Base-by-base conservation (phyloP, 2,329 filamentous ascomycete species). In the Epichloe scottii region DNA sequence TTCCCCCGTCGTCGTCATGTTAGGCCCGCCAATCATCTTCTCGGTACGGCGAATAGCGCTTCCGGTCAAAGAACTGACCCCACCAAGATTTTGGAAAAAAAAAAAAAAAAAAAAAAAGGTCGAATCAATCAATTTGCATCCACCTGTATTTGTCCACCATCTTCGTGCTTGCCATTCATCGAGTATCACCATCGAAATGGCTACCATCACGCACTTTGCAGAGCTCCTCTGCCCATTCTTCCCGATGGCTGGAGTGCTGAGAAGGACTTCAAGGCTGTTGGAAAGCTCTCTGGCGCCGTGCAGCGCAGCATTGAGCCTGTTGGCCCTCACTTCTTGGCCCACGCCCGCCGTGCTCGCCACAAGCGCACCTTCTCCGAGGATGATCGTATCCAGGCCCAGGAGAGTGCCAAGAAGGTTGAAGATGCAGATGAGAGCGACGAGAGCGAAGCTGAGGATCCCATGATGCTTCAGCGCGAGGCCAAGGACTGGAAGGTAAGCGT, bases 361-460 rank as follows among this genome's bases (percentile, higher is more conserved):
- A 89, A 95, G 76, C 89, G 93, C 65, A 98, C 93, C 48, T 98
- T 98, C 73, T 95, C 88, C 63, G 91, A 98, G 73, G 93, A 98
- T 71, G 93, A 98, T 69, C 87, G 90, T 59, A 94, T 98, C 66
- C 89, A 96, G 75, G 93, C 93, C 46, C 87, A 94, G 71, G 84
- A 94, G 70, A 89, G 85, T 60, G 89, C 90, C 65, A 95, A 94
- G 82, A 96, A 95, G 71, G 82, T 94, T 51, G 91, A 97, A 71
- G 87, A 93, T 57, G 87, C 89, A 50, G 89, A 96, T 53, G 84
- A 84, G 56, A 87, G 85, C 63, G 90, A 97, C 55, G 89, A 95
- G 68, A 94, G 88, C 71, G 93, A 98, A 74, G 75, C 85, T 33
- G 93, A 98, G 73, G 91, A 97, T 65, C 85, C 89, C 51, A 79